phyloP scores from a whole-genome alignment of 768 basidiomycete species.

The Clathrus columnatus region DNA sequence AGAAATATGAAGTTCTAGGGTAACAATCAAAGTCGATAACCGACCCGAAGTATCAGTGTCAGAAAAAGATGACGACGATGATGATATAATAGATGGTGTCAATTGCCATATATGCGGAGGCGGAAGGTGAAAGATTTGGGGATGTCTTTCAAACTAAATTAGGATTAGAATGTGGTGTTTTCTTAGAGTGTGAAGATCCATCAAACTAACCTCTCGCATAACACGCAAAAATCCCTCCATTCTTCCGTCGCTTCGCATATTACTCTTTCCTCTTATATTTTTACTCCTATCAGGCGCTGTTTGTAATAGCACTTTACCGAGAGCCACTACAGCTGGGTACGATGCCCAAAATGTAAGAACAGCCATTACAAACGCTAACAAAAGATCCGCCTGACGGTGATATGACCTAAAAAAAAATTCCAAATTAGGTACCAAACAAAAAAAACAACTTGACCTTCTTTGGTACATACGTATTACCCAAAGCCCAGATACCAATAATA shows the following conservation, averaged over 20 bases:
- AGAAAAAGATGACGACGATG: slow-evolving; percentile 8
- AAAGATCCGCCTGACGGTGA: slow-evolving; percentile 72
- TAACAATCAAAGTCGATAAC: slow-evolving; percentile 53
- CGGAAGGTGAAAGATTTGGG: slow-evolving; percentile 72
- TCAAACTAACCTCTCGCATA: slow-evolving; percentile 62
- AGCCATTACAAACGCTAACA: slow-evolving; percentile 71
- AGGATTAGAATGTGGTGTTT: no score
- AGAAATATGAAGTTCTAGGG: slow-evolving; percentile 70
- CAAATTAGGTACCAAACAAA: background rate
- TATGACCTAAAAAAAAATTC: slow-evolving; percentile 28
- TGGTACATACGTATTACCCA: background rate
- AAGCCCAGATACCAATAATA: background rate
- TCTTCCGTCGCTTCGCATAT: slow-evolving; percentile 36
- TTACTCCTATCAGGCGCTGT: slow-evolving; percentile 68
- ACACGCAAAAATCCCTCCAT: slow-evolving; percentile 78
- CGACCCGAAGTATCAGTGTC: slow-evolving; percentile 17
- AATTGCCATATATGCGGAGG: slow-evolving; percentile 89
- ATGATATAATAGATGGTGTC: slow-evolving; percentile 21
- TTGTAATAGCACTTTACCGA: slow-evolving; percentile 82
- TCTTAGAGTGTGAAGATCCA: background rate
- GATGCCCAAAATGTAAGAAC: slow-evolving; percentile 74
- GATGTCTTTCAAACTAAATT: slow-evolving; percentile 70
- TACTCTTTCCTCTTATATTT: background rate
- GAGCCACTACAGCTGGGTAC: slow-evolving; percentile 73
- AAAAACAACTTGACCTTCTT: background rate